A percentile compares a stretch with the other conserved stretches of the same genome.
Evolutionary conservation across 2,329 filamentous ascomycete genomes (phyloP).

Genomic region (Colletotrichum cereale): DNA sequence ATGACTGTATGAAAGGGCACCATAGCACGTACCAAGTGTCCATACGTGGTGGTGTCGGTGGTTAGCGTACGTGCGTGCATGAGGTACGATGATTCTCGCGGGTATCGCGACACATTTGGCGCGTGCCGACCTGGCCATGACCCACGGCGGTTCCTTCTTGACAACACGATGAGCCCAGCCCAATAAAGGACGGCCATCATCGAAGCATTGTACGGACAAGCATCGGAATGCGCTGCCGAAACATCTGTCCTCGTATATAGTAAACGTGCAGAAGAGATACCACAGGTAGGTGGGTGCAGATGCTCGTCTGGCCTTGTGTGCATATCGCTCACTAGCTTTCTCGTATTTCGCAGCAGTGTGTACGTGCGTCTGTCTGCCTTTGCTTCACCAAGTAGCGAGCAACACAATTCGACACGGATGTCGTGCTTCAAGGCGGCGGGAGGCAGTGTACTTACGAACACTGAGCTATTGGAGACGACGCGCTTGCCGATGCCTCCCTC

Average conservation of each 20-base stretch:
- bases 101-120: too few relatives aligned
- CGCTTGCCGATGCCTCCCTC: conserved; percentile 11
- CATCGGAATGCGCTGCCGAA: neutral
- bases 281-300: neutral
- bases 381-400: neutral
- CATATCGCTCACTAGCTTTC: neutral
- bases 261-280: neutral
- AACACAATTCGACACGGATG: neutral
- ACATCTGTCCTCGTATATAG: neutral
- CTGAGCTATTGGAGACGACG: neutral
- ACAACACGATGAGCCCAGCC: conserved; percentile 28
- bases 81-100: too few relatives aligned
- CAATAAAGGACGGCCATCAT: neutral
- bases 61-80: neutral
- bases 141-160: conserved; percentile 1
- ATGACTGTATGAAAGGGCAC: neutral
- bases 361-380: neutral
- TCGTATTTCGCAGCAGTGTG: neutral
- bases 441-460: neutral
- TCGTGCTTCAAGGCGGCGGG: neutral
- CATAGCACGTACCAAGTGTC: too few relatives aligned
- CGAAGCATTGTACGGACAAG: neutral
- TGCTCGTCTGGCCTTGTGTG: neutral
- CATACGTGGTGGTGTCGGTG: too few relatives aligned
- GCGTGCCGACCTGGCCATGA: neutral